Base-by-base conservation (phyloP, 257 asterid species). In the Scutellaria galericulata region DNA sequence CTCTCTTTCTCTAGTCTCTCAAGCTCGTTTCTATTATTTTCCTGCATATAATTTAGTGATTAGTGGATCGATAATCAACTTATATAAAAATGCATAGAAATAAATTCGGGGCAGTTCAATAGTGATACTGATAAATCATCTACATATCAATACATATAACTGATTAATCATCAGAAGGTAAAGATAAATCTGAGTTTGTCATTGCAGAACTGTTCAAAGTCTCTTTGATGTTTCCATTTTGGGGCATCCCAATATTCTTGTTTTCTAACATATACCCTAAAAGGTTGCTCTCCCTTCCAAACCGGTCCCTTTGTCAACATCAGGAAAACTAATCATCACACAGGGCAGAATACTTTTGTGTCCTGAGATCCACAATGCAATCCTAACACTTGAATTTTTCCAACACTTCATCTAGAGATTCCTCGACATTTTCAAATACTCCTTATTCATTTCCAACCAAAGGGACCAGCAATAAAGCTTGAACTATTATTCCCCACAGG, bases 1-100 rank as follows among this genome's bases (percentile, higher is more conserved):
- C 86, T 87, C 89, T 94, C 97, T 76, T 74, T 82, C 70, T 91
- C 97, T 41, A 91, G 83, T 88, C 99, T 91, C 76, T 83, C 99
- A 55, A 91, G 86, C 84, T 94, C 99, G 64, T 78, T 91, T 86
- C 78, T 88, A 75, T 94, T 91, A 82, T 89, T 94, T 82, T 86
- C 96, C 99, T 94, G 89, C 83, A 86, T 15, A 60, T 52, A 50
- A 50, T 27, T 13, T 20, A 51, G 47, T 62, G 15, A 64, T 57
- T 0, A 1, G 1, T 52, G 31, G 42, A 61, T 65, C 3, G 7
- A 42, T 60, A 12, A 59, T 68, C 60, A 60, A 50, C 40, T 51
- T 7, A 37, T 7, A 58, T 8, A 18, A 15, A 54, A 53, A 52
- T 51, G 53, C 7, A 14, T 9, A 62, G 51, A 55, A 31, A 15